Evolutionary conservation across 2,329 filamentous ascomycete genomes (phyloP).

Genomic region (Xylariaceae sp.): DNA sequence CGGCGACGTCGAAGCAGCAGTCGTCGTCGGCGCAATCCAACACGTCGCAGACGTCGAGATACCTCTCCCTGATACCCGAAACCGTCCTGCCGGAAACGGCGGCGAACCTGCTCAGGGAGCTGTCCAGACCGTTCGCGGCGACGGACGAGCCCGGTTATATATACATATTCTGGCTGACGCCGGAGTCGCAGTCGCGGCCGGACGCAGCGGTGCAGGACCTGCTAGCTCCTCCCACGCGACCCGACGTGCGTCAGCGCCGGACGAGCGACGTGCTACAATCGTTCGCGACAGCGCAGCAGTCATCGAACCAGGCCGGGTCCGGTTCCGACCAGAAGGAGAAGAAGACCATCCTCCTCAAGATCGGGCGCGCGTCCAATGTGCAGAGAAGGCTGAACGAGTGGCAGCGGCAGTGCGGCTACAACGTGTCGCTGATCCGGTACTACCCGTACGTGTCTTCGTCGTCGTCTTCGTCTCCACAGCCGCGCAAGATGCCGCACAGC

Average conservation of each 20-base stretch:
- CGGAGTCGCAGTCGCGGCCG: conserved; percentile 50
- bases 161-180: conserved; percentile 97
- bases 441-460: conserved; percentile 71
- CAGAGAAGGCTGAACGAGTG: conserved; percentile 88
- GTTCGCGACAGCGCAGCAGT: conserved; percentile 44
- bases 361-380: conserved; percentile 71
- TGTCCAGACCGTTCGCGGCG: conserved; percentile 68
- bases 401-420: conserved; percentile 87
- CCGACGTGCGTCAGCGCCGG: conserved; percentile 37
- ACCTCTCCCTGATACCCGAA: conserved; percentile 65
- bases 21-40: conserved; percentile 27
- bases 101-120: conserved; percentile 67
- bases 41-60: conserved; percentile 36
- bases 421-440: conserved; percentile 80
- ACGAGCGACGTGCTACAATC: conserved; percentile 51
- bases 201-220: conserved; percentile 56
- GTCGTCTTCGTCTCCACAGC: conserved; percentile 34
- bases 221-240: conserved; percentile 45
- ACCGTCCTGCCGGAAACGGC: conserved; percentile 61
- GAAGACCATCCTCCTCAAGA: conserved; percentile 64
- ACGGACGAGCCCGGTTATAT: conserved; percentile 85
- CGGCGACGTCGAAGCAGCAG: conserved; percentile 21
- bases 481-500: conserved; percentile 74
- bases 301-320: conserved; percentile 21
- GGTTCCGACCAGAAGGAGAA: no score